A percentile compares a stretch with the other conserved stretches of the same genome.
Evolutionary conservation across 768 basidiomycete genomes (phyloP).

Genomic region (Leccinellum albellum): DNA sequence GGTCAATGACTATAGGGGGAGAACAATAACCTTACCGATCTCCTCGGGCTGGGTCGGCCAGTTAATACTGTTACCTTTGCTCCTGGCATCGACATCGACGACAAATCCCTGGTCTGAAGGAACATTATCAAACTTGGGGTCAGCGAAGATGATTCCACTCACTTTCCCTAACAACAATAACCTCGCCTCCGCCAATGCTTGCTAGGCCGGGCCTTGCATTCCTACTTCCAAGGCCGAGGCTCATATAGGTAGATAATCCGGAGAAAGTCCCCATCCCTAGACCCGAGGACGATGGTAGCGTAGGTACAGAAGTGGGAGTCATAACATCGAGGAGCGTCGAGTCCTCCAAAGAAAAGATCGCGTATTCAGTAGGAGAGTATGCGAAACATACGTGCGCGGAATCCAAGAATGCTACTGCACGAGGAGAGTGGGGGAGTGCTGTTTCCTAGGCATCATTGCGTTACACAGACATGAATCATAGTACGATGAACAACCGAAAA

Average conservation of each 20-base stretch:
- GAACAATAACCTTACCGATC: conserved; percentile 42
- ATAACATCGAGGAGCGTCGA: conserved; percentile 55
- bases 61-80: conserved; percentile 48
- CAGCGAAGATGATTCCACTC: conserved; percentile 26
- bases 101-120: conserved; percentile 63
- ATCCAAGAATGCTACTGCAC: conserved; percentile 72
- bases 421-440: conserved; percentile 83
- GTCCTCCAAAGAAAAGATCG: conserved; percentile 62
- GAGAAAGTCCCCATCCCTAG: conserved; percentile 68
- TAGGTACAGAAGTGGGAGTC: conserved; percentile 39
- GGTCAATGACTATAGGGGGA: conserved; percentile 49
- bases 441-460: conserved; percentile 56
- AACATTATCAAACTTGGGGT: not conserved
- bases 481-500: not conserved
- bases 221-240: conserved; percentile 71
- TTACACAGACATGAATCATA: not conserved
- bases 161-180: conserved; percentile 79
- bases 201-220: conserved; percentile 57
- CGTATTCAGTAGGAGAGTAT: conserved; percentile 66
- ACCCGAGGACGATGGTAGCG: conserved; percentile 25
- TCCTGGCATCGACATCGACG: conserved; percentile 57
- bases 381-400: conserved; percentile 64
- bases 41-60: conserved; percentile 87
- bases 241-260: conserved; percentile 80
- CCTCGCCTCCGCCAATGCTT: conserved; percentile 55